Base-by-base conservation (phyloP, 305 asterid species). In the Petunia hybrid region DNA sequence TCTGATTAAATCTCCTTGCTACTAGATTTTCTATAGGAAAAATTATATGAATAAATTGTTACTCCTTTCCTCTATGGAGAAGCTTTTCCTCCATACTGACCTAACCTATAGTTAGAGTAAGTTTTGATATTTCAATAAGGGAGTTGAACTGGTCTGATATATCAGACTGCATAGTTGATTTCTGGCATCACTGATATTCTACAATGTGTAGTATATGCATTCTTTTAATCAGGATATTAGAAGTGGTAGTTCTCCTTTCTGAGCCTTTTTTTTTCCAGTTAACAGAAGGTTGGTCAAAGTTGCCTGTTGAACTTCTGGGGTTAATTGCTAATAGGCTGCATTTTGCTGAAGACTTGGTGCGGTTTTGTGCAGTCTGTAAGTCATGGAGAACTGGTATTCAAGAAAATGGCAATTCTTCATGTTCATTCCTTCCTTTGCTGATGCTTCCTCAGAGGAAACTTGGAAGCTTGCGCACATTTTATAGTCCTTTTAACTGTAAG, bases 381-480 rank as follows among this genome's bases (percentile, higher is more conserved):
- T 70, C 87, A 55, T 84, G 84, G 87, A 66, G 84, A 48, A 65
- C 55, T 38, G 61, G 67, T 77, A 14, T 81, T 38, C 60, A 51
- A 59, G 68, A 84, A 56, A 59, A 76, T 2, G 78, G 45, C 48
- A 62, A 8, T n/a, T 51, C 46, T 81, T 10, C 66, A 1, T n/a
- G 84, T 76, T 80, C 84, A 6, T 59, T 84, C 64, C 74, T 84
- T 45, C 87, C 87, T 38, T 84, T 77, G 82, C 48, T 81, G 69
- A 76, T 84, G 80, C 84, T 81, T 51, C 68, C 87, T 36, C 84
- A 77, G 82, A 70, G 38, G 43, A 70, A 38, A 36, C 42, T 51
- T 16, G 46, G 48, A 9, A 78, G 61, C n/a, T 42, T 4, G 56
- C 80, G 83, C 5, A 62, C 57, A 56, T 79, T 81, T 43, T 77